Evolutionary conservation across 352 stramenopile genomes (phyloP).

Genomic region (Pelagophyceae sp.): DNA sequence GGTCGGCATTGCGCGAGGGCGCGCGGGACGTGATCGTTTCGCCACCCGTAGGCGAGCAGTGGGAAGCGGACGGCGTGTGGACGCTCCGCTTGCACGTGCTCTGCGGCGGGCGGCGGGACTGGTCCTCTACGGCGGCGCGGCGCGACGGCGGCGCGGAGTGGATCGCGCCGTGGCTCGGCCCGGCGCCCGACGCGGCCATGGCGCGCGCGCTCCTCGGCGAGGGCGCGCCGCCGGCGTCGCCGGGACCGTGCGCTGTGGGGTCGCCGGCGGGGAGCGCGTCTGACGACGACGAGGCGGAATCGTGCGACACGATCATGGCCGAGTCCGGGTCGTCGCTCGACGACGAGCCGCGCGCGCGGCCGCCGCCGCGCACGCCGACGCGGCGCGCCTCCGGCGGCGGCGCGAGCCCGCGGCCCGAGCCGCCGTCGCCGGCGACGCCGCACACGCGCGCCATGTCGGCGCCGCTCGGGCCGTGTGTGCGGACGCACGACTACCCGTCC

Average conservation of each 20-base stretch:
- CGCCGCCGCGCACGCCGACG: not conserved
- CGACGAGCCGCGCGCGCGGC: not conserved
- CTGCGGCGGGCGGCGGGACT: not conserved
- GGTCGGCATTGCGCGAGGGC: too few species aligned
- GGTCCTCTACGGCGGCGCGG: not conserved
- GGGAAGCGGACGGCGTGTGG: not conserved
- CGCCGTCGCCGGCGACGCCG: not conserved
- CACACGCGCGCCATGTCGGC: not conserved
- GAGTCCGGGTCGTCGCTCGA: not conserved
- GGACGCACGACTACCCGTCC: not conserved
- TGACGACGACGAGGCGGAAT: too few species aligned
- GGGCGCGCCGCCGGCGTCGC: not conserved
- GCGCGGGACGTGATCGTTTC: too few species aligned
- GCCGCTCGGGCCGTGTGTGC: not conserved
- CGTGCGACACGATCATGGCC: not conserved
- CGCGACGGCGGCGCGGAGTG: not conserved
- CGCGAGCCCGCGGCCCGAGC: not conserved
- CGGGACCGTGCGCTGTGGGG: not conserved
- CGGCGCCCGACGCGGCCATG: not conserved
- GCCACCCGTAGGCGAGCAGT: not conserved
- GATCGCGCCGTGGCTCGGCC: not conserved
- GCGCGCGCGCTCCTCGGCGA: not conserved
- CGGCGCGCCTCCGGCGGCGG: not conserved
- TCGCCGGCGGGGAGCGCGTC: too few species aligned
- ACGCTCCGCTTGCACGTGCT: not conserved